Evolutionary conservation across 495 filamentous ascomycete species (phyloP).

Genomic region (Darksidea phi): DNA sequence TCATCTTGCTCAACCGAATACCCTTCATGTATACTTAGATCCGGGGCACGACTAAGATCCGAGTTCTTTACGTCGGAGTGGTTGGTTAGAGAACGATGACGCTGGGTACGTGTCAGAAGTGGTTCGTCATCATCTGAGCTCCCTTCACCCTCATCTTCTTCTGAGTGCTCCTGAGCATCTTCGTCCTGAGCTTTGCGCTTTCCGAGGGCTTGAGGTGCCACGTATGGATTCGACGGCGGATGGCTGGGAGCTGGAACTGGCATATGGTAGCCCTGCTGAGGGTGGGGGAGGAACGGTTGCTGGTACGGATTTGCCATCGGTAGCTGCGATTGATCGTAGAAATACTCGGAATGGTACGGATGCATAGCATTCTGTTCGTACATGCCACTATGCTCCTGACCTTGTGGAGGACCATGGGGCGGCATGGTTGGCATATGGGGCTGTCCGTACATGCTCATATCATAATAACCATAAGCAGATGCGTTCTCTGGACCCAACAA

Average conservation of each 20-base stretch:
- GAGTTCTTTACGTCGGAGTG: too few species aligned
- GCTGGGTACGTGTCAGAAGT: background rate
- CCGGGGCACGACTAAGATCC: too few species aligned
- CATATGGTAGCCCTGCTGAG: background rate
- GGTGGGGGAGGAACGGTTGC: background rate
- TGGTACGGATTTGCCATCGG: too few species aligned
- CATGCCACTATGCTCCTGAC: too few species aligned
- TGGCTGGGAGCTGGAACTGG: background rate
- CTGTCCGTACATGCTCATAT: too few species aligned
- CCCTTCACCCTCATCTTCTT: background rate
- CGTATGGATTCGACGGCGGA: background rate
- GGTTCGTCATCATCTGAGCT: constrained; percentile 1
- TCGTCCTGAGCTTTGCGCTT: background rate
- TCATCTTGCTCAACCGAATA: background rate
- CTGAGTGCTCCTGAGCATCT: background rate
- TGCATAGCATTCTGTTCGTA: too few species aligned
- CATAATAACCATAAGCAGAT: too few species aligned
- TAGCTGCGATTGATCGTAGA: too few species aligned
- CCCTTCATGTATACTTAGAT: background rate
- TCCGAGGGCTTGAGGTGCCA: background rate
- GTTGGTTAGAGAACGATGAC: background rate
- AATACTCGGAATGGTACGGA: too few species aligned
- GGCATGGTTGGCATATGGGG: too few species aligned
- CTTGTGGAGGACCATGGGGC: too few species aligned
- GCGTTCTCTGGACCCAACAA: too few species aligned